These are phyloP conservation scores for Citrus mangshanensis DNA, from an alignment of 345 rosid species.

Conservation along the genomic window DNA sequence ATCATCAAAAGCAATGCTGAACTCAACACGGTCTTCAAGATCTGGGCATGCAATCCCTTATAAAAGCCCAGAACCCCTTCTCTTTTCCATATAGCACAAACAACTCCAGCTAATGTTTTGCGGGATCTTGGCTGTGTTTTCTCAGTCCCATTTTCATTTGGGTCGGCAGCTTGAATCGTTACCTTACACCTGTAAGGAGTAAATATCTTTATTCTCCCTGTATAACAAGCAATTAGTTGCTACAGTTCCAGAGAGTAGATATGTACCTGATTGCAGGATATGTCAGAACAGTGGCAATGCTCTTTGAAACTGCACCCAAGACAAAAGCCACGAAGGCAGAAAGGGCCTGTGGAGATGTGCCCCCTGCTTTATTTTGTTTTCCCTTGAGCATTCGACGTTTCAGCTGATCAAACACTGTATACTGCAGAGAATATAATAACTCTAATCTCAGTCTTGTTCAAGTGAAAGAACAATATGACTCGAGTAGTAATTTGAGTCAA, in stretches of 20 bases:
- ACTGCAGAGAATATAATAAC: conserved; percentile 42
- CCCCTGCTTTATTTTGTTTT: conserved; percentile 29
- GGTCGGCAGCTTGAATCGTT: conserved; percentile 84
- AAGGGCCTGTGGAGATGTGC: conserved; percentile 46
- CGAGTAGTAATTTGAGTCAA: not conserved
- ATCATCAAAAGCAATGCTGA: conserved; percentile 93
- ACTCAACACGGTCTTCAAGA: conserved; percentile 78
- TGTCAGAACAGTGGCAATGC: conserved; percentile 71
- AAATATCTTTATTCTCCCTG: not conserved
- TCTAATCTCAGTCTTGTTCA: conserved; percentile 13
- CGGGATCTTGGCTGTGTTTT: conserved; percentile 33
- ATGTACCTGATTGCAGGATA: conserved; percentile 85
- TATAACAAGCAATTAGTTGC: not conserved
- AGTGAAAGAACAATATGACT: not conserved
- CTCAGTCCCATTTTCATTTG: conserved; percentile 36
- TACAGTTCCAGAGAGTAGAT: not conserved
- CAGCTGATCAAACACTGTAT: conserved; percentile 90
- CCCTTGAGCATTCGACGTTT: conserved; percentile 48
- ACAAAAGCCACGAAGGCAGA: conserved; percentile 77
- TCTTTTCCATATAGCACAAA: conserved; percentile 52
- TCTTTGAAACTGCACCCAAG: conserved; percentile 81
- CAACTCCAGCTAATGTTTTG: conserved; percentile 49
- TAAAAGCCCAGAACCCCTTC: conserved; percentile 75
- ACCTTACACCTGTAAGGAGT: conserved; percentile 67
- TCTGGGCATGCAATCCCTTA: conserved; percentile 83